phyloP scores from a whole-genome alignment of 352 stramenopile genomes.

The Phytopythium cucurbitacearum region DNA sequence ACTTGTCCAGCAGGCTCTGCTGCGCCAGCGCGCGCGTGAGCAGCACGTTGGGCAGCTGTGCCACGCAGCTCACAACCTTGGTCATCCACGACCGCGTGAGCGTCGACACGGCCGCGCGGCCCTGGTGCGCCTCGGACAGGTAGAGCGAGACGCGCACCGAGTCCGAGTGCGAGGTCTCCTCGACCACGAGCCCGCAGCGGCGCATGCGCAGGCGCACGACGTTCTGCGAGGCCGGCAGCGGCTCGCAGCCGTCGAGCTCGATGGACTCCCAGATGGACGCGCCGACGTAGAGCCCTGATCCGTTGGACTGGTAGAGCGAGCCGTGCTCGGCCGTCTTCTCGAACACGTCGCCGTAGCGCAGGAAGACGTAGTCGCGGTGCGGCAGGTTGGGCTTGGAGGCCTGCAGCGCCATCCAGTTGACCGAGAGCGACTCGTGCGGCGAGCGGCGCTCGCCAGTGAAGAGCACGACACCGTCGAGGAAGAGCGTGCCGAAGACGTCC shows the following conservation, averaged over 20 bases:
- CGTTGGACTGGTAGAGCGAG: slow-evolving; percentile 47
- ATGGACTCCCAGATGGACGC: slow-evolving; percentile 85
- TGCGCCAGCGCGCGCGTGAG: slow-evolving; percentile 57
- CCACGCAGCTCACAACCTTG: slow-evolving; percentile 72
- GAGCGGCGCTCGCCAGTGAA: slow-evolving; percentile 49
- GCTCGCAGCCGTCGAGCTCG: slow-evolving; percentile 72
- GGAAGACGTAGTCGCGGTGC: slow-evolving; percentile 86
- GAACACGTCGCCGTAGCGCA: slow-evolving; percentile 77
- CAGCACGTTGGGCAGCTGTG: slow-evolving; percentile 60
- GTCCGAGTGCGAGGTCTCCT: slow-evolving; percentile 61
- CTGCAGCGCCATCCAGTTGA: slow-evolving; percentile 82
- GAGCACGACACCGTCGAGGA: slow-evolving; percentile 74
- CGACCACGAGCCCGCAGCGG: slow-evolving; percentile 76
- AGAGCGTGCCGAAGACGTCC: slow-evolving; percentile 79
- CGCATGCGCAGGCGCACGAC: slow-evolving; percentile 75
- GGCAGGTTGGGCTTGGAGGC: slow-evolving; percentile 77
- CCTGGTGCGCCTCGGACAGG: slow-evolving; percentile 70
- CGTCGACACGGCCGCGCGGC: slow-evolving; percentile 59
- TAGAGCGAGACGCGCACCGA: slow-evolving; percentile 64
- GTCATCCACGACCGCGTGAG: slow-evolving; percentile 81
- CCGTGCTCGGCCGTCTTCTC: slow-evolving; percentile 63
- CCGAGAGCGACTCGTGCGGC: slow-evolving; percentile 63
- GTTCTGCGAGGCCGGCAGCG: slow-evolving; percentile 68
- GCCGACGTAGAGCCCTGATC: slow-evolving; percentile 65
- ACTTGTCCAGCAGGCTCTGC: slow-evolving; percentile 63